These are phyloP conservation scores for Tephrocybe sp. DNA, from an alignment of 768 basidiomycete genomes.

Conservation along the genomic window DNA sequence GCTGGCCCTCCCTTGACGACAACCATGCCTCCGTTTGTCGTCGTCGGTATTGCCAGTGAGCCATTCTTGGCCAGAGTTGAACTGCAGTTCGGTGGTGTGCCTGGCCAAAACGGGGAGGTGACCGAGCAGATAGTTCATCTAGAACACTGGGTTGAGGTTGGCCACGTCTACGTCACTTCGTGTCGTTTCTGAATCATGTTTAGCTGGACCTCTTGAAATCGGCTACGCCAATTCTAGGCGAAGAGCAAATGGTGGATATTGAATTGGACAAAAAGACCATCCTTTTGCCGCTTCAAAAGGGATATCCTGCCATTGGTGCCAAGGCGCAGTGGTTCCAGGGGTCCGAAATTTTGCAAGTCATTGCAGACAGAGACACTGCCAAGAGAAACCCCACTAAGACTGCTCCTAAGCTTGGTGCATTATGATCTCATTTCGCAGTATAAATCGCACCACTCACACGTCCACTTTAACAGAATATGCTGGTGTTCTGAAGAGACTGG, in stretches of 20 bases:
- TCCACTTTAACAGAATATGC: slow-evolving; percentile 20
- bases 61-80: slow-evolving; percentile 50
- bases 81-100: slow-evolving; percentile 41
- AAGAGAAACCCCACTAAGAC: neutral
- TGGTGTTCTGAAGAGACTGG: slow-evolving; percentile 30
- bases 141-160: slow-evolving; percentile 58
- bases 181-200: neutral
- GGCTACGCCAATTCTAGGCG: slow-evolving; percentile 34
- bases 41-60: slow-evolving; percentile 39
- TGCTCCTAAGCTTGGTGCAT: too few relatives aligned
- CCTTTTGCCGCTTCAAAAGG: slow-evolving; percentile 31
- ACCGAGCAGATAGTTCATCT: slow-evolving; percentile 36
- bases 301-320: slow-evolving; percentile 31
- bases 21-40: slow-evolving; percentile 42
- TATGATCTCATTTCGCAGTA: too few relatives aligned
- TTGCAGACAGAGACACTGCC: slow-evolving; percentile 2
- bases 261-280: slow-evolving; percentile 49
- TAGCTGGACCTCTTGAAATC: slow-evolving; percentile 44
- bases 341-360: neutral
- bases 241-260: slow-evolving; percentile 53
- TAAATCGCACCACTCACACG: too few relatives aligned
- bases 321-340: slow-evolving; percentile 36
- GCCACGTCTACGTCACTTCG: slow-evolving; percentile 11
- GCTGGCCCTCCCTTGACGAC: slow-evolving; percentile 18
- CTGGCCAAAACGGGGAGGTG: slow-evolving; percentile 15